Evolutionary conservation across 352 stramenopile species (phyloP).

Genomic region (Phytophthora nicotianae): DNA sequence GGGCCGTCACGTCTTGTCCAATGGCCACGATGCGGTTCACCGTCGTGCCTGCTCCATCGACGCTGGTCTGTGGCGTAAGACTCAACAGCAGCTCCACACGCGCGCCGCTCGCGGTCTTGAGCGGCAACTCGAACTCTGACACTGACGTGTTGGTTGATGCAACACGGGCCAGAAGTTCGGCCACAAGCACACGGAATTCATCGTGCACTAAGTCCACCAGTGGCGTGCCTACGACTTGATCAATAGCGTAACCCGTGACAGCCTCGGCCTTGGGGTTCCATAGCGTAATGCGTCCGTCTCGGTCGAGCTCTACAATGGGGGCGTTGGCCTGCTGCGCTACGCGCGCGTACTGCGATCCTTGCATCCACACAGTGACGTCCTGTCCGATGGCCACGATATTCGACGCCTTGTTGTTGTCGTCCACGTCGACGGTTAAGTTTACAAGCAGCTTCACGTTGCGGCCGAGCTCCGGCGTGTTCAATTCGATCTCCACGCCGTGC

Average conservation of each 20-base stretch:
- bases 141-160: slow-evolving; percentile 51
- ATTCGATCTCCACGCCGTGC: slow-evolving; percentile 48
- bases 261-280: slow-evolving; percentile 73
- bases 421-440: slow-evolving; percentile 62
- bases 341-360: slow-evolving; percentile 56
- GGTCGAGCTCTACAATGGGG: slow-evolving; percentile 80
- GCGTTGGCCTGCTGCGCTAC: slow-evolving; percentile 79
- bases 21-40: slow-evolving; percentile 69
- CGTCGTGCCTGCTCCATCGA: slow-evolving; percentile 28
- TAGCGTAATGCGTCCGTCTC: slow-evolving; percentile 59
- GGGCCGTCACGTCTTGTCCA: slow-evolving; percentile 68
- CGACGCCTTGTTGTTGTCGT: slow-evolving; percentile 22
- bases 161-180: slow-evolving; percentile 49
- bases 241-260: slow-evolving; percentile 64
- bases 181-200: slow-evolving; percentile 48
- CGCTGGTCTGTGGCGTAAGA: slow-evolving; percentile 54
- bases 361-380: slow-evolving; percentile 55
- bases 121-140: slow-evolving; percentile 56
- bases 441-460: slow-evolving; percentile 59
- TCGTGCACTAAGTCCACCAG: slow-evolving; percentile 59
- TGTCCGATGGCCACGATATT: slow-evolving; percentile 54
- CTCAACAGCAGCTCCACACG: slow-evolving; percentile 61
- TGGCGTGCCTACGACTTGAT: slow-evolving; percentile 48
- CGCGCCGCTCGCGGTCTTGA: slow-evolving; percentile 53
- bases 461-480: slow-evolving; percentile 48